Conservation (phyloP, 2,329 filamentous ascomycete genomes). For the Hypomyces rosellus region DNA sequence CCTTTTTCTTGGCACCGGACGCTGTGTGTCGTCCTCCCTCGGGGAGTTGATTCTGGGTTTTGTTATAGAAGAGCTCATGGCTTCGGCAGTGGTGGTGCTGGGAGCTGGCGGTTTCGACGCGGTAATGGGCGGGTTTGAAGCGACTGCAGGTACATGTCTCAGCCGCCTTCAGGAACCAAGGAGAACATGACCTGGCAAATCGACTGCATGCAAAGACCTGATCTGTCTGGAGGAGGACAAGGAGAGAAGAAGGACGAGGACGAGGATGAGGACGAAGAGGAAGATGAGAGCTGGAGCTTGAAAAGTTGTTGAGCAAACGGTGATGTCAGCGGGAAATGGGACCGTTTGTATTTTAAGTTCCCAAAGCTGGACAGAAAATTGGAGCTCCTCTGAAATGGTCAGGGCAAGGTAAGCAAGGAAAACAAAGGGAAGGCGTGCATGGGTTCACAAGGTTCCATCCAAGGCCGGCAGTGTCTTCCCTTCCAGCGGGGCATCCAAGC, state of each 20-base stretch:
- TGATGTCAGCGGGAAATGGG: neutral
- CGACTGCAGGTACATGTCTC: slow-evolving; percentile 22
- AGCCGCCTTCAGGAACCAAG: slow-evolving; percentile 3
- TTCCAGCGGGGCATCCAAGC: too few relatives aligned
- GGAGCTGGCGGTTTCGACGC: slow-evolving; percentile 7
- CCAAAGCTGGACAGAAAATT: too few relatives aligned
- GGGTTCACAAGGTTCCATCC: neutral
- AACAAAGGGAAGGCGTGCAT: neutral
- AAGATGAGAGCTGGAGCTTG: neutral
- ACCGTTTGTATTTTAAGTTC: neutral
- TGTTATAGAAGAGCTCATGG: slow-evolving; percentile 7
- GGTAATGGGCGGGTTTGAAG: slow-evolving; percentile 20
- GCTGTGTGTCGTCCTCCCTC: slow-evolving; percentile 10
- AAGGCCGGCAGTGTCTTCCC: too few relatives aligned
- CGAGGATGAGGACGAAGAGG: neutral
- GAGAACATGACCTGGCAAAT: slow-evolving; percentile 4
- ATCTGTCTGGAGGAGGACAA: neutral
- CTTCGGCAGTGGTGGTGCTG: slow-evolving; percentile 5
- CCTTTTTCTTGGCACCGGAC: slow-evolving; percentile 45
- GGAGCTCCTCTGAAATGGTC: neutral
- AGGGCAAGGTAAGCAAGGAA: neutral
- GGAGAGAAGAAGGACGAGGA: neutral
- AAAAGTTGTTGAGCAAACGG: neutral
- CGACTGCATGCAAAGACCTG: neutral
- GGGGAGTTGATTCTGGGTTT: slow-evolving; percentile 2